Evolutionary conservation across 1,284 basidiomycete species (phyloP).

Genomic region (Tilletia walkeri): DNA sequence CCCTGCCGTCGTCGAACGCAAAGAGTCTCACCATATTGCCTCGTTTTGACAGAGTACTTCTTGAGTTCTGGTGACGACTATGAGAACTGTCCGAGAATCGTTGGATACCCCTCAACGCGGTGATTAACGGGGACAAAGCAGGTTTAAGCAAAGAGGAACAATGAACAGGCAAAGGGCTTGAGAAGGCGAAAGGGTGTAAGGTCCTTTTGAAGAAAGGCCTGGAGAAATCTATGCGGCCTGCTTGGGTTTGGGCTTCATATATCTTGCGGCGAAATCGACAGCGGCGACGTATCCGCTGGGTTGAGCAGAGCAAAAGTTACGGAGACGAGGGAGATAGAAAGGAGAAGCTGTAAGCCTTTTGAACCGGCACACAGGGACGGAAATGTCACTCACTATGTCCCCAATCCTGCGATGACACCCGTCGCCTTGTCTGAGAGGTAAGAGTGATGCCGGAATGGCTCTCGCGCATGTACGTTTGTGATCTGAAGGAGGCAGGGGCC

Average conservation of each 20-base stretch:
- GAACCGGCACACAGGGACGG: too few relatives aligned
- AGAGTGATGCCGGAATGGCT: conserved; percentile 55
- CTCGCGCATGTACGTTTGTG: conserved; percentile 55
- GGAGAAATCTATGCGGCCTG: too few relatives aligned
- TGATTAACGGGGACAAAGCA: too few relatives aligned
- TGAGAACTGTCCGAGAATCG: too few relatives aligned
- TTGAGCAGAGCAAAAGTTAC: neutral
- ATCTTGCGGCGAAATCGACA: conserved; percentile 13
- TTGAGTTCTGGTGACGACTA: too few relatives aligned
- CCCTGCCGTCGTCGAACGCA: too few relatives aligned
- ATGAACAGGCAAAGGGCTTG: neutral
- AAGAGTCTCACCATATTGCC: too few relatives aligned
- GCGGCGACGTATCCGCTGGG: conserved; percentile 7
- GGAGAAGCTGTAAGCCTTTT: too few relatives aligned
- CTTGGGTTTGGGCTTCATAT: conserved; percentile 17
- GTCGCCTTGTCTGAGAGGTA: conserved; percentile 54
- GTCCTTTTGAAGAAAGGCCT: neutral
- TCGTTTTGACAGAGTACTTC: too few relatives aligned
- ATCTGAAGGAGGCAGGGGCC: conserved; percentile 27
- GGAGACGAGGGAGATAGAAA: neutral
- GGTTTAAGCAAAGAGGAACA: neutral
- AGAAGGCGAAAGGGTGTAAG: neutral
- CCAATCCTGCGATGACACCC: conserved; percentile 50
- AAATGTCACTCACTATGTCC: conserved; percentile 25
- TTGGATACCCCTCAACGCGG: too few relatives aligned